Base-by-base conservation (phyloP, 2,329 filamentous ascomycete genomes). In the Pseudogymnoascus sp. region DNA sequence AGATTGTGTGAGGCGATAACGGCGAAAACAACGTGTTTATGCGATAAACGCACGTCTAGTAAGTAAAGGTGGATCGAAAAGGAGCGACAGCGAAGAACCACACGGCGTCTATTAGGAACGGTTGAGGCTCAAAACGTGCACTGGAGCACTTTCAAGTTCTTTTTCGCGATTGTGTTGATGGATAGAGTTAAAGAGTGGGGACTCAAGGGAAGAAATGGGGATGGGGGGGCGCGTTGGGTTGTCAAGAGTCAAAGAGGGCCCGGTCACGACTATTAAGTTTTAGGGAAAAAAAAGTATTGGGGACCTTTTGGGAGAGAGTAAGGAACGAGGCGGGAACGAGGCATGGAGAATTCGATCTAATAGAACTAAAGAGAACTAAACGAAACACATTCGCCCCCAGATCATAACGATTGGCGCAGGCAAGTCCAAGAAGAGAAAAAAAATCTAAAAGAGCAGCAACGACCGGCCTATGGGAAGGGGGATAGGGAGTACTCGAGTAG, bases 161-260 rank as follows among this genome's bases (percentile, higher is more conserved):
- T 56, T 56, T 56, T 56, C 50, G 50, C 50, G 50, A 56, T 56
- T 56, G 50, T 56, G 50, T 56, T 56, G 50, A 56, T 56, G 50
- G 50, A 56, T 56, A 56, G 50, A 56, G 50, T 56, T 56, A 56
- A 56, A 56, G 50, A 56, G 50, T 56, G 50, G 50, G 33, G 50
- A 56, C 50, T 56, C 50, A 22, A 56, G 50, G 50, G 50, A 28
- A 56, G 50, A 56, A 56, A 56, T 56, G 50, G 50, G 50, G 50
- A 56, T 56, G 28, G 28, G 28, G 46, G 50, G 50, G 50, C 50
- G 50, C 50, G 50, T 56, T 56, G 50, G 50, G 50, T 56, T 56
- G 50, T 56, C 50, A 56, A 56, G 50, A 50, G 43, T 56, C 50
- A 56, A 56, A 56, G 50, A 56, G 50, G 50, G 50, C 50, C 50